Percentiles rank a stretch among this genome's conserved stretches.
phyloP scores from a whole-genome alignment of 352 stramenopile species.

The Phytophthora crassamura region DNA sequence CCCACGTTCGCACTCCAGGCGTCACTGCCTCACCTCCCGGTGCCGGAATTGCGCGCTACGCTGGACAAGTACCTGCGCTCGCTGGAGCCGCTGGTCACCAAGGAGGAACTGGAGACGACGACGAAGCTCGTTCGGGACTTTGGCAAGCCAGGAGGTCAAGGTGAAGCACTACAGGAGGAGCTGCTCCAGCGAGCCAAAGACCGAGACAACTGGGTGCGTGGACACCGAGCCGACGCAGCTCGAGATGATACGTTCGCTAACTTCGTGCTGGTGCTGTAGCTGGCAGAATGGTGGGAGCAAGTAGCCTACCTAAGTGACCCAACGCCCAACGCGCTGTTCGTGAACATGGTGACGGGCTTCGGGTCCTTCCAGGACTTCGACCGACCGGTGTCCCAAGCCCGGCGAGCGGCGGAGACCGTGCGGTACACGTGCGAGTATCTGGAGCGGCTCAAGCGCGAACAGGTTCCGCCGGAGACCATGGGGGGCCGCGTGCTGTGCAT shows the following conservation, averaged over 20 bases:
- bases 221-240: not conserved
- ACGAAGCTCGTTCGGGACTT: conserved; percentile 56
- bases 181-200: conserved; percentile 54
- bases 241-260: not conserved
- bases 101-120: conserved; percentile 50
- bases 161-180: conserved; percentile 54
- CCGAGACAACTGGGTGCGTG: conserved; percentile 62
- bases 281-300: conserved; percentile 95
- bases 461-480: conserved; percentile 87
- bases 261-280: conserved; percentile 28
- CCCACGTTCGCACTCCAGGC: conserved; percentile 57
- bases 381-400: conserved; percentile 59
- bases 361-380: conserved; percentile 93
- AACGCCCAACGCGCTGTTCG: conserved; percentile 89
- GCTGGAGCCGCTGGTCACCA: conserved; percentile 67
- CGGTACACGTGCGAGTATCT: conserved; percentile 87
- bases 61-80: conserved; percentile 82
- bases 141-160: conserved; percentile 50
- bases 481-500: conserved; percentile 90
- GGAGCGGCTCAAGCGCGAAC: conserved; percentile 83
- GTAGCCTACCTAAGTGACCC: conserved; percentile 77
- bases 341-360: conserved; percentile 97
- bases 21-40: conserved; percentile 73
- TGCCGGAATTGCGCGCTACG: conserved; percentile 88
- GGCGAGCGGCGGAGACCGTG: conserved; percentile 66